Base-by-base conservation (phyloP, 306 rosid species). In the Sophora flavescens region DNA sequence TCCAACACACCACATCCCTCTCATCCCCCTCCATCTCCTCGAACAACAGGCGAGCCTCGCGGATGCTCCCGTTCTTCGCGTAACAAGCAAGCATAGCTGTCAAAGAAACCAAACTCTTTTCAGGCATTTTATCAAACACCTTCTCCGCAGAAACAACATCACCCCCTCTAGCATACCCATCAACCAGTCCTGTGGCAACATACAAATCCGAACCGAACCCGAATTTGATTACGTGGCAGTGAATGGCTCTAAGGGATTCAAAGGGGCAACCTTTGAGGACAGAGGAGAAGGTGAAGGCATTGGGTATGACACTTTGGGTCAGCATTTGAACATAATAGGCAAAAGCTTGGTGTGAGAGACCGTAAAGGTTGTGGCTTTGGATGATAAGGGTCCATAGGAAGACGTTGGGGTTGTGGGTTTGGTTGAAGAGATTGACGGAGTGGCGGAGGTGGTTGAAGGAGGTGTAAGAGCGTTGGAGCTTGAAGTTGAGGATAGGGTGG, bases 381-480 rank as follows among this genome's bases (percentile, higher is more conserved):
- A 93, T 89, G n/a, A 93, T 87, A 18, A 91, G 52, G 58, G 88
- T 85, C 83, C 87, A 93, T 78, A 82, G 62, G 86, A 81, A 91
- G 28, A 93, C 87, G 54, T 76, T 80, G 52, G 90, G 97, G 51
- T 44, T 66, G 12, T 59, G 84, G 78, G 89, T 83, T 39, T 53
- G 78, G 56, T 84, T 71, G 76, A 93, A 93, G 81, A 93, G 90
- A 59, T 86, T 14, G 4, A 87, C 87, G 50, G 96, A 84, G 86
- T 84, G 83, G 83, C 87, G 83, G 68, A 89, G 96, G 83, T 86
- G 88, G 78, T 93, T 88, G 6, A 81, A 44, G n/a, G 90, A 58
- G 79, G 92, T 76, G 89, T 91, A 93, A 30, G 96, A 85, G 51
- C 96, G 98, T 78, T 89, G 98, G 78, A 93, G 97, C 74, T 91